A percentile compares a stretch with the other conserved stretches of the same genome.
Conservation (phyloP, 768 basidiomycete species). For the Leccinum rimulosum region DNA sequence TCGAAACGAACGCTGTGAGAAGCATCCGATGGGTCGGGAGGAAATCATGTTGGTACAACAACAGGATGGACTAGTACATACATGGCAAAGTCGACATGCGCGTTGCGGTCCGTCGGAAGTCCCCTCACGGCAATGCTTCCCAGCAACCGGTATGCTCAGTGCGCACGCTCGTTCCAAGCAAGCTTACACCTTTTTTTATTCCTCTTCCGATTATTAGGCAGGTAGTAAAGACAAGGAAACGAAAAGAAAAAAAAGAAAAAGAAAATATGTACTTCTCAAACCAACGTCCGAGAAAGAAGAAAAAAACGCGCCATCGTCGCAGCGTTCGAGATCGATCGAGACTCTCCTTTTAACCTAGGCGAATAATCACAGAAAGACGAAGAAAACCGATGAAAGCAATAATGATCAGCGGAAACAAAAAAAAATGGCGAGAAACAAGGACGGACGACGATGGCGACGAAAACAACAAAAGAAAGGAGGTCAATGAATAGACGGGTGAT, state of each 20-base stretch:
- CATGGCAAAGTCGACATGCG: too few species aligned
- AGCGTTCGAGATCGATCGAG: background rate
- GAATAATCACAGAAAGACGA: slow-evolving; percentile 8
- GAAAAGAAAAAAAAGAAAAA: background rate
- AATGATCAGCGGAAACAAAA: slow-evolving; percentile 28
- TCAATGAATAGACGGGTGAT: slow-evolving; percentile 3
- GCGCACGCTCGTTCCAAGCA: background rate
- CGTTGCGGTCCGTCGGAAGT: too few species aligned
- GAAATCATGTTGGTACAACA: too few species aligned
- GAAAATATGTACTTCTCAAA: background rate
- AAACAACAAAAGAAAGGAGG: background rate
- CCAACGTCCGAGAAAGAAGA: background rate
- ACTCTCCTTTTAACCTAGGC: slow-evolving; percentile 8
- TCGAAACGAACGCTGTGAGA: too few species aligned
- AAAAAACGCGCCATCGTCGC: background rate
- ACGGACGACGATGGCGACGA: background rate
- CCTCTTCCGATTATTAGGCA: slow-evolving; percentile 9
- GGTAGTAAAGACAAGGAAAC: background rate
- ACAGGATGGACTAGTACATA: too few species aligned
- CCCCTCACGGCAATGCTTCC: too few species aligned
- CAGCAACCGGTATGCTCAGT: background rate
- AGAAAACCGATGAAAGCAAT: slow-evolving; percentile 27
- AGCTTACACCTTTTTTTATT: slow-evolving; percentile 9
- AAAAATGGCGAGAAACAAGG: background rate
- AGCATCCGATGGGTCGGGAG: too few species aligned